Evolutionary conservation across 2,329 filamentous ascomycete species (phyloP).

Genomic region (Torrubiella hemipterigena): DNA sequence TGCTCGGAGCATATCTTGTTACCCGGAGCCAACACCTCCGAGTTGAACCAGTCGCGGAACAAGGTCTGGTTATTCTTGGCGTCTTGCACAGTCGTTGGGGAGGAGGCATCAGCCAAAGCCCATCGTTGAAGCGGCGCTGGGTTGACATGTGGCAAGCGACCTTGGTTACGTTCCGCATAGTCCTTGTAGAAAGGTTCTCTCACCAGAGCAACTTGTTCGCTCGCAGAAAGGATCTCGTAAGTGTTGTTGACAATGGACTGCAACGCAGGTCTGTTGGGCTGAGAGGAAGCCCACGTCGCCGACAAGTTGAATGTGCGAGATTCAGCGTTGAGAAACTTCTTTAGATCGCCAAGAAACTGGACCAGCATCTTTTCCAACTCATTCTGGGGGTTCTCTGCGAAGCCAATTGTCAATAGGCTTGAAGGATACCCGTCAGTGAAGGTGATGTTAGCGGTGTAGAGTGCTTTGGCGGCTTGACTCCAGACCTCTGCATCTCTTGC

Average conservation of each 20-base stretch:
- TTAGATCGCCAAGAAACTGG: conserved; percentile 14
- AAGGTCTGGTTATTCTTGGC: conserved; percentile 36
- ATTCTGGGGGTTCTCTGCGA: conserved; percentile 9
- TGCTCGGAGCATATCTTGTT: conserved; percentile 30
- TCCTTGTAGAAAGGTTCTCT: conserved; percentile 23
- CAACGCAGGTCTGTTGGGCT: conserved; percentile 8
- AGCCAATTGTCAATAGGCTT: conserved; percentile 17
- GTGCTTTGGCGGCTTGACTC: conserved; percentile 16
- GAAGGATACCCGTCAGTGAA: conserved; percentile 15
- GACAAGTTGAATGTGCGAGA: conserved; percentile 11
- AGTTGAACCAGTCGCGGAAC: conserved; percentile 34
- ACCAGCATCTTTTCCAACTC: conserved; percentile 12
- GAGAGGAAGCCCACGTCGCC: conserved; percentile 14
- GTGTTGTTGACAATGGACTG: conserved; percentile 17
- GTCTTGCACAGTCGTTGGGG: conserved; percentile 16
- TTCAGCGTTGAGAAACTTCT: conserved; percentile 12
- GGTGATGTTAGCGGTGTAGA: conserved; percentile 21
- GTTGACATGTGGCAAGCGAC: conserved; percentile 21
- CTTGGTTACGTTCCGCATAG: conserved; percentile 16
- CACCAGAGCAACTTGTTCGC: conserved; percentile 21
- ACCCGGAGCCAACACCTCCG: conserved; percentile 27
- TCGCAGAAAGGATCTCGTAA: conserved; percentile 21
- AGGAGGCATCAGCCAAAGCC: conserved; percentile 19
- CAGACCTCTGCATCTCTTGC: conserved; percentile 21
- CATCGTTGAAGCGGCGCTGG: conserved; percentile 21